Evolutionary conservation across 352 stramenopile genomes (phyloP).

Genomic region (Pythium chondricola): DNA sequence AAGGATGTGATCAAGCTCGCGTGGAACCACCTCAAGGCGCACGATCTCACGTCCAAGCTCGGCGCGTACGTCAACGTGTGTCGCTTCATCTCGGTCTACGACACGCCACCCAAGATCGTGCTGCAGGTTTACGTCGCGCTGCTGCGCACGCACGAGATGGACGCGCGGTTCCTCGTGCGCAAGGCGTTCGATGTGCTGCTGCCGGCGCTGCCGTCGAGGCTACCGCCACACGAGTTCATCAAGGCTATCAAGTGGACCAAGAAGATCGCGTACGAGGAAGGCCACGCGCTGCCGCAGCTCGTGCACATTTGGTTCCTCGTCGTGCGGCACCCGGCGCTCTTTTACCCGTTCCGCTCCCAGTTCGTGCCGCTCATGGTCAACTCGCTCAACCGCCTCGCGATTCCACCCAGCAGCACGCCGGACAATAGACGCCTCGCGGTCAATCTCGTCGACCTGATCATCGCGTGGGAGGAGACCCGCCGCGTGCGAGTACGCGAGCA

Average conservation of each 20-base stretch:
- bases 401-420: constrained; percentile 88
- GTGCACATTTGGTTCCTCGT: constrained; percentile 98
- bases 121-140: constrained; percentile 96
- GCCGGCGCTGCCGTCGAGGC: constrained; percentile 83
- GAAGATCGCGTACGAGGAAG: constrained; percentile 97
- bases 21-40: constrained; percentile 95
- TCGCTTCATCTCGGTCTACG: constrained; percentile 94
- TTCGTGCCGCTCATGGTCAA: constrained; percentile 97
- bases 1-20: constrained; percentile 99
- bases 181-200: constrained; percentile 95
- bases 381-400: constrained; percentile 93
- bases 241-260: constrained; percentile 97
- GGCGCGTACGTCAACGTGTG: constrained; percentile 98
- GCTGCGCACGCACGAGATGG: constrained; percentile 91
- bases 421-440: constrained; percentile 93
- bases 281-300: constrained; percentile 91
- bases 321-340: constrained; percentile 91
- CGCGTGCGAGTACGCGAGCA: constrained; percentile 43
- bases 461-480: constrained; percentile 92
- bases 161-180: constrained; percentile 92
- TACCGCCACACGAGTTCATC: constrained; percentile 92
- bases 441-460: constrained; percentile 93
- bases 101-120: constrained; percentile 95
- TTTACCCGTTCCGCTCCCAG: constrained; percentile 87
- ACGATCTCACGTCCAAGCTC: constrained; percentile 93